A percentile compares a stretch with the other conserved stretches of the same genome.
phyloP scores from a whole-genome alignment of 2,329 filamentous ascomycete genomes.

The Paradendryphiella salina region DNA sequence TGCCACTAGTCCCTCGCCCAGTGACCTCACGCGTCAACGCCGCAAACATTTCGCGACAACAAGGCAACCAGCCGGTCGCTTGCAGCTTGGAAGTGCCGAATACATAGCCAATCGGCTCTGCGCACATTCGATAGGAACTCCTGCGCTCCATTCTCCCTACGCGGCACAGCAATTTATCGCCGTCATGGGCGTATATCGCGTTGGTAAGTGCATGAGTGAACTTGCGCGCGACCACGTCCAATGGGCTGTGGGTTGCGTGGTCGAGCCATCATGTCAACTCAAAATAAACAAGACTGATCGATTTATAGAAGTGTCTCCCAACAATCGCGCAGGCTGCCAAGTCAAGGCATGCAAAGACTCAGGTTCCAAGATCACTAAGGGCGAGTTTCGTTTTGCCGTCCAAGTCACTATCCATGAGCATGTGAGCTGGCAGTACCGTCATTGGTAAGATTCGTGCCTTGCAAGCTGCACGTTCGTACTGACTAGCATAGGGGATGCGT shows the following conservation, averaged over 20 bases:
- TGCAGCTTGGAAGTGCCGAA: not conserved
- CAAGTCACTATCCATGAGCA: conserved; percentile 67
- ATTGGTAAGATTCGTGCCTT: conserved; percentile 67
- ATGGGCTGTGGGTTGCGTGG: not conserved
- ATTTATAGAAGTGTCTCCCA: conserved; percentile 41
- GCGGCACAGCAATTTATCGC: conserved; percentile 5
- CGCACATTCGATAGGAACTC: not conserved
- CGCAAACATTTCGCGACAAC: conserved; percentile 15
- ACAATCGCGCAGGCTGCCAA: conserved; percentile 73
- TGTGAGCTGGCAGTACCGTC: conserved; percentile 75
- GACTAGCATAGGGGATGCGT: conserved; percentile 74
- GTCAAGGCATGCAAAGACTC: conserved; percentile 71
- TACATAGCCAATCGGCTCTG: conserved; percentile 6
- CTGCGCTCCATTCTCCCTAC: not conserved
- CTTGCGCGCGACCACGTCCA: not conserved
- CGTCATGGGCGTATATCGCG: conserved; percentile 35
- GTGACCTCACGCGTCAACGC: conserved; percentile 17
- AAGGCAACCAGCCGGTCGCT: not conserved
- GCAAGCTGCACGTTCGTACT: conserved; percentile 3
- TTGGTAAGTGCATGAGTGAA: conserved; percentile 23
- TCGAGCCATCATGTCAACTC: not conserved
- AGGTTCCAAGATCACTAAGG: conserved; percentile 70
- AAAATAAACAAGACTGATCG: not conserved
- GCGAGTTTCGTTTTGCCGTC: conserved; percentile 71
- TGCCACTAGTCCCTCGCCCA: conserved; percentile 10